These are phyloP conservation scores for Noccaea bulbosa DNA, from an alignment of 345 rosid species.

Conservation along the genomic window DNA sequence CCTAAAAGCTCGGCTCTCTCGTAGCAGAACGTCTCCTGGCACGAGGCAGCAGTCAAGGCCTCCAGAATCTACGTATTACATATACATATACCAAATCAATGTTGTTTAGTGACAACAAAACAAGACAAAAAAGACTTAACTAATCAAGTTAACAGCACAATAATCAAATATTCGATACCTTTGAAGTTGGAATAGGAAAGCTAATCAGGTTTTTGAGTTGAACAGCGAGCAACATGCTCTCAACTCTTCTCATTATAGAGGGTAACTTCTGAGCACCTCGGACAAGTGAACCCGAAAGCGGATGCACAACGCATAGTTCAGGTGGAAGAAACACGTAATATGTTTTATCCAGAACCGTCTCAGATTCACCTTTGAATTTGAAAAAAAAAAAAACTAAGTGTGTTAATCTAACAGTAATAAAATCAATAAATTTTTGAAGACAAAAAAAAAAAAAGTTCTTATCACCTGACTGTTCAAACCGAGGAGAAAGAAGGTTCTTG, in stretches of 20 bases:
- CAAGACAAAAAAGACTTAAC: slow-evolving; percentile 12
- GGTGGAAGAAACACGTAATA: slow-evolving; percentile 96
- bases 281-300: slow-evolving; percentile 91
- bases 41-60: slow-evolving; percentile 97
- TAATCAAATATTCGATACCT: slow-evolving; percentile 48
- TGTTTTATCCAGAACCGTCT: slow-evolving; percentile 77
- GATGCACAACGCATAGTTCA: slow-evolving; percentile 89
- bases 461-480: slow-evolving; percentile 91
- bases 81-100: slow-evolving; percentile 18
- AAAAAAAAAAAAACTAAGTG: not conserved
- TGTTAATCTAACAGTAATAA: not conserved
- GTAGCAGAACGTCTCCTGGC: slow-evolving; percentile 98
- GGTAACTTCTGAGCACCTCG: slow-evolving; percentile 99
- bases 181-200: slow-evolving; percentile 73
- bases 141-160: slow-evolving; percentile 8
- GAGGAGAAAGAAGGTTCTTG: slow-evolving; percentile 94
- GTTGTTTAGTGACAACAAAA: not conserved
- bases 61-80: slow-evolving; percentile 67
- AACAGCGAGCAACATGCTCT: slow-evolving; percentile 93
- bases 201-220: slow-evolving; percentile 75
- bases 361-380: slow-evolving; percentile 65
- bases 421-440: not conserved
- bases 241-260: slow-evolving; percentile 96
- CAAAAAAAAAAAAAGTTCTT: not conserved
- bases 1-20: slow-evolving; percentile 99